Evolutionary conservation across 768 basidiomycete species (phyloP).

Genomic region (Auricularia heimuer): DNA sequence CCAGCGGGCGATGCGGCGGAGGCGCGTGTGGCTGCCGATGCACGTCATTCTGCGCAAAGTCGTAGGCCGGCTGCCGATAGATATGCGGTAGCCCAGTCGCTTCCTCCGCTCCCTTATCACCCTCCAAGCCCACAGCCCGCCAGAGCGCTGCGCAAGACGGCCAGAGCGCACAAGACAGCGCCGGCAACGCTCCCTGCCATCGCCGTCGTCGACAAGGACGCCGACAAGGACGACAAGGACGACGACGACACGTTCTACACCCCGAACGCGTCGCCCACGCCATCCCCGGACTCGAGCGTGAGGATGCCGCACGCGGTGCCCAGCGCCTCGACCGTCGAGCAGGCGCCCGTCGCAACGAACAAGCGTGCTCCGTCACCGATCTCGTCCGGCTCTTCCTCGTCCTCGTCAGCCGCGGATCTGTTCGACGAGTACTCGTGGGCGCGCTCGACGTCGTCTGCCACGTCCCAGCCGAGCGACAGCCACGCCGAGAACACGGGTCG

Average conservation of each 20-base stretch:
- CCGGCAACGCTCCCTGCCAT: slow-evolving; percentile 10
- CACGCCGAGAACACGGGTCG: slow-evolving; percentile 2
- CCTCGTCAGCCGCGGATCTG: slow-evolving; percentile 9
- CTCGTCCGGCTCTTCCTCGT: slow-evolving; percentile 11
- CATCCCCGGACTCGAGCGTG: slow-evolving; percentile 27
- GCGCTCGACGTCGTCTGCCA: slow-evolving; percentile 9
- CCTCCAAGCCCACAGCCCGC: not conserved
- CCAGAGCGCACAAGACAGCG: slow-evolving; percentile 7
- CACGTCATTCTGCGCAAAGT: not conserved
- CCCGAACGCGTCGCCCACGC: slow-evolving; percentile 43
- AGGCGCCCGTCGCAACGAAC: not conserved
- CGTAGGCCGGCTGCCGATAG: not conserved
- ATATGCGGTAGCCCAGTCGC: not conserved
- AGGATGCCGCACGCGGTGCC: not conserved
- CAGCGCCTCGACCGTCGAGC: slow-evolving; percentile 12
- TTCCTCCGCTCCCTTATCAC: not conserved
- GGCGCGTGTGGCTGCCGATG: not conserved
- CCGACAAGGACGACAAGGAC: slow-evolving; percentile 19
- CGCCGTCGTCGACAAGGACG: slow-evolving; percentile 9
- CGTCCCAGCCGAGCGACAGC: slow-evolving; percentile 14
- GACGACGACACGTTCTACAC: slow-evolving; percentile 54
- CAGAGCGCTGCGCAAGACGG: slow-evolving; percentile 4
- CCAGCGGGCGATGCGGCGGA: not conserved
- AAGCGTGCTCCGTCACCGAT: not conserved
- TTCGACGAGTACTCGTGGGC: not conserved